Evolutionary conservation across 2,329 filamentous ascomycete genomes (phyloP), one percentile per base, ranked within the genome.

Genomic region (Cercospora sp.): DNA sequence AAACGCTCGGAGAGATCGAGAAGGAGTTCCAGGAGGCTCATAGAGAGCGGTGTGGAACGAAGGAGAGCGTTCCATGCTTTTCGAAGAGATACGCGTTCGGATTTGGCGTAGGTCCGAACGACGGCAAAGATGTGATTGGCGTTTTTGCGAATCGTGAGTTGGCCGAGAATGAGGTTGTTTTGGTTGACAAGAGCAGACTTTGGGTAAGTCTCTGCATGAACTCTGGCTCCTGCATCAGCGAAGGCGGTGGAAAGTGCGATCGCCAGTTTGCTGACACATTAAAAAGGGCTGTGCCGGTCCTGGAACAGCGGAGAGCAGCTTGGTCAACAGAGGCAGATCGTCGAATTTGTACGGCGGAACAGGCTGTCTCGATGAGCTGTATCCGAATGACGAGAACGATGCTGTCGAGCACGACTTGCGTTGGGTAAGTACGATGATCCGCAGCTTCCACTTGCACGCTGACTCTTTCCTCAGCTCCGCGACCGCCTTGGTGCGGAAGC

Each of bases 101-200:
- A 1, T 8, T 64, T 7, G 65, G 57, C 4, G 31, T 66, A 2
- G 66, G 64, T 10, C 60, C 64, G 6, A 66, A 63, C 10, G 60
- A 68, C 5, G 70, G 70, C 12, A 60, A 63, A 20, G 73, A 77
- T 26, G 31, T 74, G 4, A 65, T 77, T 3, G 76, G 76, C 1
- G 67, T 77, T 18, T 78, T 77, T 33, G 74, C 75, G 2, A 53
- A 64, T 2, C 64, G 71, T 12, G 70, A 74, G 20, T 69, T 78
- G 18, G 13, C 20, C 1, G 39, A 57, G 31, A 67, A 60, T 16
- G 69, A 67, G 12, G 45, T 45, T 0, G 70, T 77, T 16, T 16
- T 78, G 5, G 20, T 69, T 9, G 76, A 77, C 62, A 33, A 48
- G 20, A 75, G 70, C 16, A 53, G 64, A 9, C 67, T 64, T n/a